A percentile compares a stretch with the other conserved stretches of the same genome.
Evolutionary conservation across 768 basidiomycete genomes (phyloP).

Genomic region (Rhodotorula diobovata): DNA sequence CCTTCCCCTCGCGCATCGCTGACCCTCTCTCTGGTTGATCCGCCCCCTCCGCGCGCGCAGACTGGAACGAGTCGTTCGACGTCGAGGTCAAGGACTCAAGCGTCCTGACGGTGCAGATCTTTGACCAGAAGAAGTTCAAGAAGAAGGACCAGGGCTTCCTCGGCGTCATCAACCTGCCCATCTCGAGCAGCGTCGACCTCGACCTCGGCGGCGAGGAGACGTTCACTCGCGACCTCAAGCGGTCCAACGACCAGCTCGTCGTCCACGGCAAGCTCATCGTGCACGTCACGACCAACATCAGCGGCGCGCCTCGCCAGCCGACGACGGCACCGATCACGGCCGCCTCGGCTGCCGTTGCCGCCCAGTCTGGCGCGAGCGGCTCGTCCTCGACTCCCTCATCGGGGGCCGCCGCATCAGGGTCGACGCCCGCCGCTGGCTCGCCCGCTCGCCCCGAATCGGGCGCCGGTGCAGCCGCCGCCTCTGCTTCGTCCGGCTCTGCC

Average conservation of each 20-base stretch:
- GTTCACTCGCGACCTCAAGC: slow-evolving; percentile 92
- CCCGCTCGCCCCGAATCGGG: background rate
- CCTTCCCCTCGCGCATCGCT: background rate
- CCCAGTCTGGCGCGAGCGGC: background rate
- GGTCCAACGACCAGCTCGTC: slow-evolving; percentile 96
- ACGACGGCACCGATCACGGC: slow-evolving; percentile 11
- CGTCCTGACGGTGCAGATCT: slow-evolving; percentile 94
- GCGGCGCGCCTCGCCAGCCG: slow-evolving; percentile 53
- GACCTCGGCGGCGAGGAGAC: slow-evolving; percentile 88
- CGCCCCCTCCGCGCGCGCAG: slow-evolving; percentile 52
- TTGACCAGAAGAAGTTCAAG: slow-evolving; percentile 99
- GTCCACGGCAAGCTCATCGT: slow-evolving; percentile 97
- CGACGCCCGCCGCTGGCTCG: background rate
- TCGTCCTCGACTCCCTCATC: background rate
- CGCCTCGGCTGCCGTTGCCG: background rate
- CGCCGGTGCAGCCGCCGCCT: background rate
- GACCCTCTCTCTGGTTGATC: background rate
- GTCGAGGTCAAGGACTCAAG: slow-evolving; percentile 97
- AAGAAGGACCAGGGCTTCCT: slow-evolving; percentile 95
- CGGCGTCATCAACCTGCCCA: slow-evolving; percentile 91
- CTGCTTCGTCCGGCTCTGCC: background rate
- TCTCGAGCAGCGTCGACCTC: slow-evolving; percentile 83
- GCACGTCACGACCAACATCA: slow-evolving; percentile 86
- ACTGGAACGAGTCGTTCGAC: slow-evolving; percentile 98
- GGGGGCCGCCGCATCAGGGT: no score